These are phyloP conservation scores for Silene vulgaris DNA, from an alignment of 179 eudicot genomes.

Conservation along the genomic window DNA sequence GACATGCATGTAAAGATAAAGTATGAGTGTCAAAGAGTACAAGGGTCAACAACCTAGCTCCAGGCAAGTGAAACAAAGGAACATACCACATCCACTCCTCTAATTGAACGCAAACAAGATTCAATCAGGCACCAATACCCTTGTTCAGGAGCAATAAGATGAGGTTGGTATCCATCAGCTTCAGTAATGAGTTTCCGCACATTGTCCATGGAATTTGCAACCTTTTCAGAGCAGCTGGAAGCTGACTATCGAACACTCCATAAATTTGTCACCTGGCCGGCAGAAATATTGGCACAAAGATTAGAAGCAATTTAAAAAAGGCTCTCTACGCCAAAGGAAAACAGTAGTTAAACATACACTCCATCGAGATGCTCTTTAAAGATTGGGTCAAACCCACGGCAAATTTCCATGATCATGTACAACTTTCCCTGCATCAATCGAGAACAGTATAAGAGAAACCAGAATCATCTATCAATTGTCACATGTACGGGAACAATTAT, in stretches of 20 bases:
- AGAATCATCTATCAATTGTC: slow-evolving; percentile 10
- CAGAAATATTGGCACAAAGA: neutral
- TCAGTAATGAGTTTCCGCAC: slow-evolving; percentile 78
- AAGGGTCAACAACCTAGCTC: neutral
- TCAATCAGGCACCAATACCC: slow-evolving; percentile 93
- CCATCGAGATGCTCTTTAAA: slow-evolving; percentile 99
- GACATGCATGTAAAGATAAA: neutral
- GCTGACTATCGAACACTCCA: slow-evolving; percentile 83
- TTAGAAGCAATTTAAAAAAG: neutral
- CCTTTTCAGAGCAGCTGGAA: slow-evolving; percentile 94
- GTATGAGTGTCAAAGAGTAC: neutral
- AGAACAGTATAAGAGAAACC: slow-evolving; percentile 7
- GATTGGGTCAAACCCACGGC: slow-evolving; percentile 81
- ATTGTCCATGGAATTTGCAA: slow-evolving; percentile 90
- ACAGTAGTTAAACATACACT: slow-evolving; percentile 41
- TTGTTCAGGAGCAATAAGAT: slow-evolving; percentile 96
- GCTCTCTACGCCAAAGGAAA: neutral
- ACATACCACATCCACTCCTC: slow-evolving; percentile 94
- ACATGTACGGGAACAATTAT: neutral
- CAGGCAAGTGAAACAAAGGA: neutral
- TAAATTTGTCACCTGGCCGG: slow-evolving; percentile 93
- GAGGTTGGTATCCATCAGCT: slow-evolving; percentile 99
- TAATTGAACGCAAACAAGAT: slow-evolving; percentile 63
- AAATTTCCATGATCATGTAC: slow-evolving; percentile 92
- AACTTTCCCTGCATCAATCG: slow-evolving; percentile 66